Base-by-base conservation (phyloP, 2,329 filamentous ascomycete genomes). In the Aspergillus sp. region DNA sequence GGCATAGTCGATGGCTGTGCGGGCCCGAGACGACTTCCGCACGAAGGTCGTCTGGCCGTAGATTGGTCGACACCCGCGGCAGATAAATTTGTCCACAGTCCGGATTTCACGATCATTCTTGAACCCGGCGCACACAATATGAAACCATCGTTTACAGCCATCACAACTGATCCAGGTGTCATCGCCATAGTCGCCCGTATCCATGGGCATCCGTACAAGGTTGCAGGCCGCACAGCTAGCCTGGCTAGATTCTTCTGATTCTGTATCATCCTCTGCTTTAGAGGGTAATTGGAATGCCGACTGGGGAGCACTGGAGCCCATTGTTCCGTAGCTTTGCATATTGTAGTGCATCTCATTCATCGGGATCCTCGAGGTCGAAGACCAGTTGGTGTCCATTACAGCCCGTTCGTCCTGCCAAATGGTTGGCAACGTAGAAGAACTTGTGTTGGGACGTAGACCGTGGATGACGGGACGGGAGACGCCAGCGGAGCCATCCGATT, bases 71-170 rank as follows among this genome's bases (percentile, higher is more conserved):
- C 85, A 88, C 49, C 71, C 68, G 47, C 72, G 72, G 66, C 85
- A 88, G 62, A 85, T 84, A 63, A 82, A 88, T 65, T 87, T 87
- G 72, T 87, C 85, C 42, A 88, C 82, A 49, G 82, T 82, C 51
- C 82, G 79, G 32, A 86, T 80, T 63, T 87, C 83, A 22, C 80
- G 76, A 58, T 83, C 82, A 60, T 78, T 85, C 64, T 81, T 82
- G 68, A 87, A 85, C 3, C 83, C 84, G 46, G 84, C 84, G 65
- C 85, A 88, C 49, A 82, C 79, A 54, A 83, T 83, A 69, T 88
- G 85, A 62, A 83, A 86, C 85, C 85, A 88, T 51, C 77, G 77
- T 63, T 86, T 84, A 70, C 85, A 88, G 22, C 82, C 84, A 66
- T 87, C 84, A 64, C 85, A 88, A 40, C 80, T 81, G 55, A 88